Conservation (phyloP, 371 early-diverging fungal species). For the Mucor indicus region DNA sequence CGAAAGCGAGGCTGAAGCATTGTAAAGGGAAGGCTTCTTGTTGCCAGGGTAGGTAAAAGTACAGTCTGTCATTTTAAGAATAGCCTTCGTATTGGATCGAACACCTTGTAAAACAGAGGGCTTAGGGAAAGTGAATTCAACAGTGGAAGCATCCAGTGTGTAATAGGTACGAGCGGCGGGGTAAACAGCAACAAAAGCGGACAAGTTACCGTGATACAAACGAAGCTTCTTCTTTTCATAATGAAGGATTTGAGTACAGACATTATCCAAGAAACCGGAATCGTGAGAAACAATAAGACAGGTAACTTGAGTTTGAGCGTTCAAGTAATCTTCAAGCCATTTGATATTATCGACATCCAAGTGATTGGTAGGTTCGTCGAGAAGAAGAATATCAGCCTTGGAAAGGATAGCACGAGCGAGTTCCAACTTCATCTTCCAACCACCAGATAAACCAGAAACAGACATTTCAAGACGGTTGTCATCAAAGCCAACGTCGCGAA, state of each 20-base stretch:
- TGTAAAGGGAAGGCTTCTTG: constrained; percentile 56
- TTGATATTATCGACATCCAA: constrained; percentile 94
- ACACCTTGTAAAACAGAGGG: constrained; percentile 73
- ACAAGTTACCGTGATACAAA: constrained; percentile 67
- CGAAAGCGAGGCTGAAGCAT: constrained; percentile 62
- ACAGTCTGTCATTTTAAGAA: constrained; percentile 67
- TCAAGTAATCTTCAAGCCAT: constrained; percentile 91
- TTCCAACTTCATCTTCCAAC: constrained; percentile 89
- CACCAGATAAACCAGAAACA: constrained; percentile 75
- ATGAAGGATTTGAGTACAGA: constrained; percentile 80
- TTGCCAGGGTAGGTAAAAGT: constrained; percentile 70
- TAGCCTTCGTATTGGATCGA: constrained; percentile 73
- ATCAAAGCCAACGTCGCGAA: constrained; percentile 65
- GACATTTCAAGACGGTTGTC: constrained; percentile 54
- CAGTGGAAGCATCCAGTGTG: constrained; percentile 62
- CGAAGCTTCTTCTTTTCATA: constrained; percentile 71
- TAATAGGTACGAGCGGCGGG: constrained; percentile 69
- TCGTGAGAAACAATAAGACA: constrained; percentile 99
- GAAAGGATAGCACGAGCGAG: constrained; percentile 79
- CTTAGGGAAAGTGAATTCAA: constrained; percentile 76
- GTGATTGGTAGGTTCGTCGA: constrained; percentile 98
- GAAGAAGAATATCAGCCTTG: constrained; percentile 88
- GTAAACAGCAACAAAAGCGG: constrained; percentile 57
- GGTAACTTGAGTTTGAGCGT: constrained; percentile 90
- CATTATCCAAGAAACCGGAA: constrained; percentile 90